Evolutionary conservation across 768 basidiomycete genomes (phyloP), one percentile per base, ranked within the genome.

Genomic region (Amylocystis lapponica): DNA sequence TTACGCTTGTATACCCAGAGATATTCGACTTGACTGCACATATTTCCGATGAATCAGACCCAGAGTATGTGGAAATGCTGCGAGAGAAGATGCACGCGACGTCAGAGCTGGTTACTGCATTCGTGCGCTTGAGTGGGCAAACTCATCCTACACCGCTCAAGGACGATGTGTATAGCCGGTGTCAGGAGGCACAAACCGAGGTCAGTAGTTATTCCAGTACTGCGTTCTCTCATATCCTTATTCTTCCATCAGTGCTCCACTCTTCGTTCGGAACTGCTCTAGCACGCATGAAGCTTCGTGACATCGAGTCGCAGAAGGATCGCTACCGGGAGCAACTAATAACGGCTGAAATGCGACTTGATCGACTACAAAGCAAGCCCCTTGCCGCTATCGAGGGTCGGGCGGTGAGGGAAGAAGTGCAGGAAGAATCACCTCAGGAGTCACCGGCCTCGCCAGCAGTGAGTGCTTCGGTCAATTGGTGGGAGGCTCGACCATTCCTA

Each of bases 401-500:
- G 23, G 45, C 45, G 11, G 36, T 27, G 19, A 46, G 67, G 31
- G 60, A 53, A 20, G 55, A 58, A 5, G 39, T 49, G 31, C 64
- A 60, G 37, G 47, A 65, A 61, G 75, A 75, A 70, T 74, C 70
- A 64, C 63, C 69, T 50, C 67, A 65, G 59, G 61, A 60, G 54
- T 69, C 68, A 64, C 71, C 74, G 64, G 77, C 74, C 67, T 75
- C 81, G 71, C 78, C 82, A 63, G 73, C 68, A 70, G 85, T 86
- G 75, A 78, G 85, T 83, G 72, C 71, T 68, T 71, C 67, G 70
- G 66, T 73, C 69, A 68, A 74, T 70, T 75, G 76, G 79, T 81
- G 79, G 77, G 79, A 76, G 70, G 69, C 66, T 66, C 66, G 63
- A 62, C 61, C 63, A 59, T 35, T 68, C 66, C 65, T 68, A 53